Conservation (phyloP, 306 rosid genomes). For the Gleditsia sinensis region DNA sequence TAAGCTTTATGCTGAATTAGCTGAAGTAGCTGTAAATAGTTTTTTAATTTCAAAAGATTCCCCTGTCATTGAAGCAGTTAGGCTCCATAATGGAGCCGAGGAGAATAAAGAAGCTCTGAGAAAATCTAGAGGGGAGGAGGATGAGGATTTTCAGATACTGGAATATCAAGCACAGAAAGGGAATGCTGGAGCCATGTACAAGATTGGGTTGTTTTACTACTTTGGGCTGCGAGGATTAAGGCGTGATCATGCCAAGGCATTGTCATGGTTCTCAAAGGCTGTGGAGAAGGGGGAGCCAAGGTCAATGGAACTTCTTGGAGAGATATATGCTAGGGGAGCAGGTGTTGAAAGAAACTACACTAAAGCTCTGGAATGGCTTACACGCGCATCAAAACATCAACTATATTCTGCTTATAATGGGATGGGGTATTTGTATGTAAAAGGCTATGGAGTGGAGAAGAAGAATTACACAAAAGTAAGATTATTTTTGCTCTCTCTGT, state of each 20-base stretch:
- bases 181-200: constrained; percentile 64
- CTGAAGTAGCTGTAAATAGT: constrained; percentile 68
- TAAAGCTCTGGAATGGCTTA: constrained; percentile 64
- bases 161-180: constrained; percentile 79
- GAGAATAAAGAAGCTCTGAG: constrained; percentile 35
- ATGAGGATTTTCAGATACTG: constrained; percentile 65
- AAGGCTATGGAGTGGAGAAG: constrained; percentile 70
- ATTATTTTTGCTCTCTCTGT: constrained; percentile 1
- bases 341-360: constrained; percentile 71
- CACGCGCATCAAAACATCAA: constrained; percentile 62
- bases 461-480: constrained; percentile 67
- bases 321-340: constrained; percentile 74
- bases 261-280: constrained; percentile 65
- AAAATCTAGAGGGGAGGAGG: constrained; percentile 71
- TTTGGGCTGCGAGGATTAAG: constrained; percentile 70
- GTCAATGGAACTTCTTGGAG: constrained; percentile 71
- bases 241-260: constrained; percentile 62
- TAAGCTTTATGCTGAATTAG: constrained; percentile 63
- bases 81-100: constrained; percentile 62
- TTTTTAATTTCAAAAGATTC: constrained; percentile 63
- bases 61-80: constrained; percentile 63
- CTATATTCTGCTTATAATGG: constrained; percentile 65
- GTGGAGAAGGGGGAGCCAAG: constrained; percentile 71
- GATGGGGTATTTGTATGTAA: constrained; percentile 65
- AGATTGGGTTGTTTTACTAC: constrained; percentile 68